Evolutionary conservation across 108 stramenopile species (phyloP).

Genomic region (Conticribra weissflogii): DNA sequence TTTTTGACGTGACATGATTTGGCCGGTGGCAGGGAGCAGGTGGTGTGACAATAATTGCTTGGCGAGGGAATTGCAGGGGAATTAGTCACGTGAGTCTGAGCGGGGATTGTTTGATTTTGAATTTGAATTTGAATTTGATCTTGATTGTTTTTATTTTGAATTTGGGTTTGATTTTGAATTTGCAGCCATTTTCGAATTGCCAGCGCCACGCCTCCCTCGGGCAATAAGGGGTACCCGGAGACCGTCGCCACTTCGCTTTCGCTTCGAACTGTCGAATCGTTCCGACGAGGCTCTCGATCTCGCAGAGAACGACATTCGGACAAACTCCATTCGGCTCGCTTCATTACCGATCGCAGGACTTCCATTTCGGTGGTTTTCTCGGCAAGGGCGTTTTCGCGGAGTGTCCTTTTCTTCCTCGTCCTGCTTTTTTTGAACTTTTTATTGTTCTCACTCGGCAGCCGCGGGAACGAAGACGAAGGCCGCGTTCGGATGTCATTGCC

Average conservation of each 20-base stretch:
- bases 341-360: not conserved
- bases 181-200: constrained; percentile 4
- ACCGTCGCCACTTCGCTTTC: too few relatives aligned
- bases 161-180: not conserved
- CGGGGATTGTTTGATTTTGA: not conserved
- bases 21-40: constrained; percentile 6
- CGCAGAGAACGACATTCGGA: not conserved
- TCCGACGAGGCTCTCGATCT: not conserved
- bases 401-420: not conserved
- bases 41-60: too few relatives aligned
- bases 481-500: not conserved
- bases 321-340: constrained; percentile 4
- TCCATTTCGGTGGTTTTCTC: too few relatives aligned
- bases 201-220: constrained; percentile 9
- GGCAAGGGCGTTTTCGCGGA: not conserved
- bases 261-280: not conserved
- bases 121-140: not conserved
- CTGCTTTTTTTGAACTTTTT: not conserved
- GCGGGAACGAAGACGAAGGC: not conserved
- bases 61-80: too few relatives aligned
- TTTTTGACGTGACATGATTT: constrained; percentile 11
- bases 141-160: not conserved
- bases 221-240: not conserved
- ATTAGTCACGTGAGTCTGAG: not conserved
- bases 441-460: not conserved